phyloP scores from a whole-genome alignment of 1,284 basidiomycete species.

The Tilletia setariae region DNA sequence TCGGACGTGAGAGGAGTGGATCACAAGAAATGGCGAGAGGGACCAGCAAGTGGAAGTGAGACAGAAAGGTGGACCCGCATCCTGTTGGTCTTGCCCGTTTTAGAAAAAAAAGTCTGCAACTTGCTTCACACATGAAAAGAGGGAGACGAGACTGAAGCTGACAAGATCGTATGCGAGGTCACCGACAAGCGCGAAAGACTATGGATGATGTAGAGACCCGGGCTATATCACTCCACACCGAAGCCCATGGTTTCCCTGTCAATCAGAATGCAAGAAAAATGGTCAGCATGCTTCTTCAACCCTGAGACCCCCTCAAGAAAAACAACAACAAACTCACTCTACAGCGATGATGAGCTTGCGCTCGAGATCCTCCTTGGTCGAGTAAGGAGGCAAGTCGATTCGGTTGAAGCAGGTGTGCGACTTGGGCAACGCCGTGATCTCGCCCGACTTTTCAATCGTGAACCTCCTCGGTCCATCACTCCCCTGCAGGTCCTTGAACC shows the following conservation, averaged over 20 bases:
- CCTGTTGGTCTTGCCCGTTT: no score
- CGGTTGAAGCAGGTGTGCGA: constrained; percentile 54
- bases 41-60: background rate
- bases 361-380: constrained; percentile 46
- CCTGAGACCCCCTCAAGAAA: no score
- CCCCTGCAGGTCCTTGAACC: constrained; percentile 97
- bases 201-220: background rate
- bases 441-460: constrained; percentile 53
- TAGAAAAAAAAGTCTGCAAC: no score
- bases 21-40: no score
- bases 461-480: constrained; percentile 75
- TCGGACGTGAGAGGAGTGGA: no score
- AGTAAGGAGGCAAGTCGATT: constrained; percentile 53
- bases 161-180: background rate
- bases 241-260: constrained; percentile 16
- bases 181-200: background rate
- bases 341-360: constrained; percentile 40
- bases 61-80: background rate
- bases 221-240: constrained; percentile 10
- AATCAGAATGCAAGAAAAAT: no score
- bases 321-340: no score
- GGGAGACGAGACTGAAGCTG: background rate
- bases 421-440: constrained; percentile 51
- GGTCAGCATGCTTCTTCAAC: no score
- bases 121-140: no score